A percentile compares a stretch with the other conserved stretches of the same genome.
phyloP scores from a whole-genome alignment of 768 basidiomycete genomes.

The Xerocomellus intermedius region DNA sequence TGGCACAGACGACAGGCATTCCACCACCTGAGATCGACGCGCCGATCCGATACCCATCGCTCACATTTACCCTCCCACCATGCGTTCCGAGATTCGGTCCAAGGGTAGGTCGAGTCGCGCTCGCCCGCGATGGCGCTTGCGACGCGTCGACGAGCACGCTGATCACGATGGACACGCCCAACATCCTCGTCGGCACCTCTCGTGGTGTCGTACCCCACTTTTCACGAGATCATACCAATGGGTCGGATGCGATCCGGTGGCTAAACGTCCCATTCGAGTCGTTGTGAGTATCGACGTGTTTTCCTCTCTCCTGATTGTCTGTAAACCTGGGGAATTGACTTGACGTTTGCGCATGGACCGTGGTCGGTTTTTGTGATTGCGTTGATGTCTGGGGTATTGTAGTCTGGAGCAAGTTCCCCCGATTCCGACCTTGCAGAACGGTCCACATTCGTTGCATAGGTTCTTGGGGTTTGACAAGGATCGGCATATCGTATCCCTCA shows the following conservation, averaged over 20 bases:
- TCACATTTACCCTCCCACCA: constrained; percentile 18
- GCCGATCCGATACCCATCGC: constrained; percentile 5
- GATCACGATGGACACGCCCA: constrained; percentile 57
- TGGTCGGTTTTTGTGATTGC: not conserved
- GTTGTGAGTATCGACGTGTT: constrained; percentile 55
- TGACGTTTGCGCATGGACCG: not conserved
- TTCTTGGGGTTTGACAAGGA: constrained; percentile 56
- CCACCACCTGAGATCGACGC: not conserved
- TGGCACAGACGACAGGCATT: constrained; percentile 5
- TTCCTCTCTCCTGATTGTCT: not conserved
- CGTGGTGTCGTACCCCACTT: constrained; percentile 76
- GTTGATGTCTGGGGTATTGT: not conserved
- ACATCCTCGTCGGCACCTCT: constrained; percentile 59
- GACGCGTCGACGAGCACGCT: not conserved
- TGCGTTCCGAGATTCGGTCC: constrained; percentile 22
- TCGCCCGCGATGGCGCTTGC: constrained; percentile 4
- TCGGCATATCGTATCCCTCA: constrained; percentile 55
- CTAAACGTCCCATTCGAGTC: constrained; percentile 75
- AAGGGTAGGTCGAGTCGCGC: constrained; percentile 22
- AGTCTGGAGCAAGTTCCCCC: constrained; percentile 71
- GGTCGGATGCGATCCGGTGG: constrained; percentile 54
- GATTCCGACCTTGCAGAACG: constrained; percentile 56
- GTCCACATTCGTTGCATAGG: constrained; percentile 55
- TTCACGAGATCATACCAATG: constrained; percentile 55
- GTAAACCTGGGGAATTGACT: not conserved